A percentile compares a stretch with the other conserved stretches of the same genome.
Evolutionary conservation across 2,329 filamentous ascomycete species (phyloP).

Genomic region (Aspergillus flavus): DNA sequence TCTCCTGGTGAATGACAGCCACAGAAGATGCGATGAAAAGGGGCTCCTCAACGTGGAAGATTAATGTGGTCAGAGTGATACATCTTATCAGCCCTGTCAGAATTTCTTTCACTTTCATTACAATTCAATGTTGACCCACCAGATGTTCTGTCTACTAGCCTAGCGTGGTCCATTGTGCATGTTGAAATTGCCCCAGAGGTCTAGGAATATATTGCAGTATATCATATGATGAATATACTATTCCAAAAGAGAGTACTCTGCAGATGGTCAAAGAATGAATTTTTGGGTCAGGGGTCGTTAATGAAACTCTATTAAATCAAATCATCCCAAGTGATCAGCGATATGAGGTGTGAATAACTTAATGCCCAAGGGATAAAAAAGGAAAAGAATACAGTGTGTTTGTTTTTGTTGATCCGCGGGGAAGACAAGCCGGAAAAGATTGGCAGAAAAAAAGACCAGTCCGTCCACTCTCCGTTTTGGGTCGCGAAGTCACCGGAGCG

Average conservation of each 20-base stretch:
- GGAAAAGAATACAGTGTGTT: not conserved
- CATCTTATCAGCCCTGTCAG: not conserved
- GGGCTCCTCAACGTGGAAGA: not conserved
- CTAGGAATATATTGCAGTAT: not conserved
- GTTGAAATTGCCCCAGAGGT: not conserved
- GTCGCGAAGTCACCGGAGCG: conserved; percentile 30
- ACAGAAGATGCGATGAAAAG: not conserved
- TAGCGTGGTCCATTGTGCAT: not conserved
- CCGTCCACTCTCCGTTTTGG: conserved; percentile 11
- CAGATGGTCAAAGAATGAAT: not conserved
- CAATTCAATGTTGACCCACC: not conserved
- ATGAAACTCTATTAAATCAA: not conserved
- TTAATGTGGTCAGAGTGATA: not conserved
- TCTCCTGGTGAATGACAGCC: not conserved
- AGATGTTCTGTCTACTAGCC: not conserved
- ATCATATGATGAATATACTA: not conserved
- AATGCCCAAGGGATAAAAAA: not conserved
- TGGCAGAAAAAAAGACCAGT: conserved; percentile 7
- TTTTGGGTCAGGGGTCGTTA: not conserved
- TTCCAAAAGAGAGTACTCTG: not conserved
- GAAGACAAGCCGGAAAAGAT: not conserved
- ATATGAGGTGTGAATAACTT: not conserved
- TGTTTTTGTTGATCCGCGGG: not conserved
- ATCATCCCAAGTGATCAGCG: not conserved
- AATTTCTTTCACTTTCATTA: not conserved